phyloP scores from a whole-genome alignment of 192 early-diverging fungal species.

The Entomortierella parvispora region DNA sequence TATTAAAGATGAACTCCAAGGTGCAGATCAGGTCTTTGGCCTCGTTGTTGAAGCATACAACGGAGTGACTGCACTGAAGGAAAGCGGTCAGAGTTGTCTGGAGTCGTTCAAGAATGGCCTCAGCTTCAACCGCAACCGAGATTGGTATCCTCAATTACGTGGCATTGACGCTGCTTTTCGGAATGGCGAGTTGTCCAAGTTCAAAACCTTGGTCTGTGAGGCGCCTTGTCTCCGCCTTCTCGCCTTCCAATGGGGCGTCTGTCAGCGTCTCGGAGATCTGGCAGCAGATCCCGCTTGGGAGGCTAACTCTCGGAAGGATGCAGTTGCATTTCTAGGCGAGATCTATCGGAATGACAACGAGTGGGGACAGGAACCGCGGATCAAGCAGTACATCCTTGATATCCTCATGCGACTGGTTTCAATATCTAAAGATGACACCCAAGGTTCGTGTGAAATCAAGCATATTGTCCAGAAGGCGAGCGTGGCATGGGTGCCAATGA shows the following conservation, averaged over 20 bases:
- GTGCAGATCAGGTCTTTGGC: neutral
- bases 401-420: slow-evolving; percentile 11
- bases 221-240: neutral
- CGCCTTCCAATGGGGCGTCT: slow-evolving; percentile 9
- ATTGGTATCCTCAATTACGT: slow-evolving; percentile 5
- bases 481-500: too few species aligned
- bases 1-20: neutral
- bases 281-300: slow-evolving; percentile 3
- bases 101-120: neutral
- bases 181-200: neutral
- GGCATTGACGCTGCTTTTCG: neutral
- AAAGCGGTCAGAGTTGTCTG: neutral
- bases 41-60: neutral
- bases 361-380: neutral
- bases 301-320: neutral
- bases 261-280: slow-evolving; percentile 4
- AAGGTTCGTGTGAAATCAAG: too few species aligned
- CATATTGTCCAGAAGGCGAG: too few species aligned
- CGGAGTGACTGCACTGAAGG: neutral
- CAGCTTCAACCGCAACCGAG: neutral
- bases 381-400: slow-evolving; percentile 5
- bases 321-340: slow-evolving; percentile 7
- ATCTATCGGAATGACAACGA: neutral
- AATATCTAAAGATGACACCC: neutral
- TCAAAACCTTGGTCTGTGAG: slow-evolving; percentile 2